Percentiles rank a stretch among this genome's conserved stretches.
phyloP scores from a whole-genome alignment of 352 stramenopile species.

The Pythium graminicola region DNA sequence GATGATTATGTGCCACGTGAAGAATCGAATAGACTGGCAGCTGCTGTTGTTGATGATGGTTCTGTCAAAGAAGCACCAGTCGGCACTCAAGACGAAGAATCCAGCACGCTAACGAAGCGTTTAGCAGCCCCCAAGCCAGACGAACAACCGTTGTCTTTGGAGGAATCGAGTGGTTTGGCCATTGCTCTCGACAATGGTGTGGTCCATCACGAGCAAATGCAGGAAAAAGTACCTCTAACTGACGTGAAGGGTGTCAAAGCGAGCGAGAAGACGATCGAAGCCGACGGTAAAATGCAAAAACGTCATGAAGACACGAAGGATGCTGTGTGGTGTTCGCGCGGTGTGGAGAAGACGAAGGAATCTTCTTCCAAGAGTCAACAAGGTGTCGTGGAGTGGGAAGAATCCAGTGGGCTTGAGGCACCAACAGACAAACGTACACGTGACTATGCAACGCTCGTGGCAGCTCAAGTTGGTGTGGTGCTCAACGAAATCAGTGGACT shows the following conservation, averaged over 20 bases:
- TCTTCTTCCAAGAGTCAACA: neutral
- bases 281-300: no score
- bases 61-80: neutral
- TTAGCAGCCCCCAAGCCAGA: no score
- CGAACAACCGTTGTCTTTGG: neutral
- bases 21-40: constrained; percentile 4
- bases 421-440: no score
- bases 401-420: constrained; percentile 6
- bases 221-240: neutral
- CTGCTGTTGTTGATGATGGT: neutral
- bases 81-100: neutral
- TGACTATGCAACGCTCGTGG: no score
- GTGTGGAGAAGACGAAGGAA: neutral
- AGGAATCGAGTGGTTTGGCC: neutral
- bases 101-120: neutral
- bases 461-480: no score
- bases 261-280: neutral
- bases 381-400: neutral
- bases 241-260: neutral
- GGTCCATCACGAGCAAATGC: neutral
- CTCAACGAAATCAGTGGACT: no score
- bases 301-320: neutral
- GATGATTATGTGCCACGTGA: neutral
- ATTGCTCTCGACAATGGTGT: neutral
- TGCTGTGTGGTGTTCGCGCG: neutral